phyloP scores from a whole-genome alignment of 1,139 yeast species.

The Blastobotrys persicus region DNA sequence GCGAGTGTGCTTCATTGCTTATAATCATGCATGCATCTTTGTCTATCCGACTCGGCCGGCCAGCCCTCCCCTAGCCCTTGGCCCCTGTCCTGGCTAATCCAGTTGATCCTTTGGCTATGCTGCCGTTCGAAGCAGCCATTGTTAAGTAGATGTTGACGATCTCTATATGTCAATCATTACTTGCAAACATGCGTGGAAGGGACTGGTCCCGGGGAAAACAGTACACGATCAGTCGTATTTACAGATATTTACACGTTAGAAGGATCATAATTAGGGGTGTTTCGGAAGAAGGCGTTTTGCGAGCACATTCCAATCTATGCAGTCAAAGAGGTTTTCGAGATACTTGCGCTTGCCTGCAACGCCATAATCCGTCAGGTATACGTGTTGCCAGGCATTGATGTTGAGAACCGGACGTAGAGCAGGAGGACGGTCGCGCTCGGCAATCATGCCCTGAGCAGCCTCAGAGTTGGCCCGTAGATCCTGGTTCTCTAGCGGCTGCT shows the following conservation, averaged over 20 bases:
- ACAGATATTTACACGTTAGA: conserved; percentile 5
- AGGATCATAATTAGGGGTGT: background rate
- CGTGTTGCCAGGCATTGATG: conserved; percentile 83
- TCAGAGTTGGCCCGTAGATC: conserved; percentile 16
- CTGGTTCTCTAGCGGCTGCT: conserved; percentile 38
- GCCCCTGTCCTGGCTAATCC: too few relatives aligned
- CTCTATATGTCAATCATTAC: too few relatives aligned
- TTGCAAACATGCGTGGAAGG: too few relatives aligned
- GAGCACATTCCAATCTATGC: conserved; percentile 85
- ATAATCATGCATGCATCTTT: background rate
- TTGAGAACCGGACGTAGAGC: conserved; percentile 67
- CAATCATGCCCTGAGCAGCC: conserved; percentile 11
- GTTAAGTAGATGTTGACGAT: too few relatives aligned
- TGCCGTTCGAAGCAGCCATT: too few relatives aligned
- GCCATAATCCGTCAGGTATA: conserved; percentile 84
- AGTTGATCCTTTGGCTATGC: too few relatives aligned
- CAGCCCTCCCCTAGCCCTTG: too few relatives aligned
- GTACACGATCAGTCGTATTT: background rate
- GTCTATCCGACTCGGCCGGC: too few relatives aligned
- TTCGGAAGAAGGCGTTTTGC: conserved; percentile 21
- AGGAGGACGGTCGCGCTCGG: conserved; percentile 29
- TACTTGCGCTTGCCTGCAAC: conserved; percentile 72
- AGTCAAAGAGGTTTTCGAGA: conserved; percentile 70
- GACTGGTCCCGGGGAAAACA: background rate
- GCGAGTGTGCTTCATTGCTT: background rate